phyloP scores from a whole-genome alignment of 768 basidiomycete species.

The Trichaptum fuscoviolaceum region DNA sequence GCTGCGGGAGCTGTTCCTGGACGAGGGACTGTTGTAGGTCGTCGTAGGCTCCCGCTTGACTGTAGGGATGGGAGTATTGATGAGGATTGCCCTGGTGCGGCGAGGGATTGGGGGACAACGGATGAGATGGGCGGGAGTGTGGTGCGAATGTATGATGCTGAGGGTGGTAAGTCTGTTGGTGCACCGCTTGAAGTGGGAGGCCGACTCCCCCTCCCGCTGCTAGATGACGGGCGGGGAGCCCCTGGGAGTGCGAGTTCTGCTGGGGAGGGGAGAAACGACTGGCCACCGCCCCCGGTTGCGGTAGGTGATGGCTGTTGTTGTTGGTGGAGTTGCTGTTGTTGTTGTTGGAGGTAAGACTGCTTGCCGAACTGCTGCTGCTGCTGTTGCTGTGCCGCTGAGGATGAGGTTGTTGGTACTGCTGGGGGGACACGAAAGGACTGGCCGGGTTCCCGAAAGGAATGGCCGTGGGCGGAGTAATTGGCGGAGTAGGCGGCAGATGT shows the following conservation, averaged over 20 bases:
- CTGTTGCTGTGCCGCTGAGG: conserved; percentile 22
- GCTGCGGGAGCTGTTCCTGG: conserved; percentile 70
- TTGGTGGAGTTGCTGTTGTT: conserved; percentile 2
- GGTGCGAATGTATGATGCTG: conserved; percentile 36
- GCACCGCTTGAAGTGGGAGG: conserved; percentile 47
- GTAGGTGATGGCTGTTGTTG: conserved; percentile 9
- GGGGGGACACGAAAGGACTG: conserved; percentile 76
- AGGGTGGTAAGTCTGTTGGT: conserved; percentile 5
- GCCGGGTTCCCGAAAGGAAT: conserved; percentile 78
- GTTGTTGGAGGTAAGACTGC: conserved; percentile 13
- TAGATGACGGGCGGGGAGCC: conserved; percentile 3
- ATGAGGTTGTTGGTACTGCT: conserved; percentile 36
- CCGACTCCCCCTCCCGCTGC: conserved; percentile 28
- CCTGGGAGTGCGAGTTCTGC: conserved; percentile 10
- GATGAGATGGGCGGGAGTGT: conserved; percentile 66
- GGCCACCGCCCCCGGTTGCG: conserved; percentile 28
- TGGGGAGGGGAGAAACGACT: conserved; percentile 67
- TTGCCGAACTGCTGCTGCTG: conserved; percentile 22
- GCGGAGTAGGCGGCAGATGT: conserved; percentile 29
- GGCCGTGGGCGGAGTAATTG: conserved; percentile 34
- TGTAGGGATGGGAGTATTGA: conserved; percentile 55
- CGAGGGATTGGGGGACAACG: conserved; percentile 70
- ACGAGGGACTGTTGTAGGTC: conserved; percentile 56
- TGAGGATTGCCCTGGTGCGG: conserved; percentile 32
- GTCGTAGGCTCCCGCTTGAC: conserved; percentile 42